Base-by-base conservation (phyloP, 164 flowering plant species). In the Nymphaea colorata region DNA sequence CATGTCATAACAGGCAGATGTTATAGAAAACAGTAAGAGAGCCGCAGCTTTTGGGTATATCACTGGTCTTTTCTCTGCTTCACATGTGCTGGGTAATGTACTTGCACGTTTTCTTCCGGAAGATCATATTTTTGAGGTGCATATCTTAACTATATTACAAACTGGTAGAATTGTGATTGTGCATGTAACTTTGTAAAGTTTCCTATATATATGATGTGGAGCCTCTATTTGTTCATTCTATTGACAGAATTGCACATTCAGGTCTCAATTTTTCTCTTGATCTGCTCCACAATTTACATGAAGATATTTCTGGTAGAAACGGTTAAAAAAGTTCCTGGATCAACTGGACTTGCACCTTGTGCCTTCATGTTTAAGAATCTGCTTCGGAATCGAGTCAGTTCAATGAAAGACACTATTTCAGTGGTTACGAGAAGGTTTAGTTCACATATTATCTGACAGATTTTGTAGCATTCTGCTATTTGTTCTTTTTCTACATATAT, bases 91-190 rank as follows among this genome's bases (percentile, higher is more conserved):
- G 15, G 98, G 98, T 62, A 89, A 89, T 71, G 8, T 79, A 59
- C 79, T 90, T 41, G 93, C 94, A 66, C 91, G 86, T 61, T 87
- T 92, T 77, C 91, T 92, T 76, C 98, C 96, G 0, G 92, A 78
- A 74, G 69, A 68, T 11, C 84, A 83, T 79, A 89, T 89, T 64
- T 92, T 92, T 66, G 70, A 70, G 82, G 94, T 72, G 85, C 42
- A 16, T 61, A 61, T 16, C 5, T 5, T 15, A 61, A 4, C 5
- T 2, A 45, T 42, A 15, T 62, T 42, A 17, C 65, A 51, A 43
- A 6, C 11, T 4, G 42, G 4, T 18, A 2, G 41, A 6, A 44
- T 5, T 2, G 68, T 59, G 43, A 2, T 36, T 59, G 44, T 45
- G 44, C 64, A 61, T 6, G 5, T 67, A 36, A 60, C 59, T 70